Evolutionary conservation across 805 yeast genomes (phyloP).

Genomic region (Tetrapisispora iriomotensis): DNA sequence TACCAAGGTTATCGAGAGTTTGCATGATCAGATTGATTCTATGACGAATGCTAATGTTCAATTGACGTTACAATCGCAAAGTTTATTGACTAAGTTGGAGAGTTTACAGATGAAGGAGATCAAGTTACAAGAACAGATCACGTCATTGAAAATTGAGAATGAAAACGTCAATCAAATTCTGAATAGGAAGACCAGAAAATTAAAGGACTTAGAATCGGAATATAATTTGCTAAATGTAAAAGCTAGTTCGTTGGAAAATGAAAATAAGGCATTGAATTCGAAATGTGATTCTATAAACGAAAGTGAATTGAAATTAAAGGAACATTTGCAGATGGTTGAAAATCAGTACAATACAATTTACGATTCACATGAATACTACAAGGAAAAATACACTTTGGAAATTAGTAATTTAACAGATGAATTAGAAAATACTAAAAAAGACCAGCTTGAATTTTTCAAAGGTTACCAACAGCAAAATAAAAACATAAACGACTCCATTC

Average conservation of each 20-base stretch:
- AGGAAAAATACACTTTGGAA: conserved; percentile 17
- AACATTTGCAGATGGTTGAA: conserved; percentile 3
- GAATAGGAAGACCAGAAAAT: conserved; percentile 60
- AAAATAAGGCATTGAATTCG: conserved; percentile 1
- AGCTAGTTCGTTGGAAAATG: background rate
- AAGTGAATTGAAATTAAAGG: background rate
- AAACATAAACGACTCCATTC: background rate
- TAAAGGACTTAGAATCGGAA: conserved; percentile 38
- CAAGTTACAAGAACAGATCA: conserved; percentile 42
- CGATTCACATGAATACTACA: conserved; percentile 20
- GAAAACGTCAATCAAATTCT: conserved; percentile 62
- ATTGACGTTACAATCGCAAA: conserved; percentile 33
- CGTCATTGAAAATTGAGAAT: conserved; percentile 67
- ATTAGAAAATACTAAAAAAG: conserved; percentile 2
- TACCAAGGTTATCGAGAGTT: conserved; percentile 33
- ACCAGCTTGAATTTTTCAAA: background rate
- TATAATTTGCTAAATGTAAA: conserved; percentile 1
- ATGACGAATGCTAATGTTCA: conserved; percentile 34
- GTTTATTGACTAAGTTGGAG: conserved; percentile 45
- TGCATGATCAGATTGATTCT: conserved; percentile 43
- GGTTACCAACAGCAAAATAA: background rate
- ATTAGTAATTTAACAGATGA: conserved; percentile 7
- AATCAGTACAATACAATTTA: conserved; percentile 17
- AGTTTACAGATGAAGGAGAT: conserved; percentile 32
- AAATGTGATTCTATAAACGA: conserved; percentile 1